Conservation (phyloP, 2,329 filamentous ascomycete genomes). For the Epicoccum nigrum region DNA sequence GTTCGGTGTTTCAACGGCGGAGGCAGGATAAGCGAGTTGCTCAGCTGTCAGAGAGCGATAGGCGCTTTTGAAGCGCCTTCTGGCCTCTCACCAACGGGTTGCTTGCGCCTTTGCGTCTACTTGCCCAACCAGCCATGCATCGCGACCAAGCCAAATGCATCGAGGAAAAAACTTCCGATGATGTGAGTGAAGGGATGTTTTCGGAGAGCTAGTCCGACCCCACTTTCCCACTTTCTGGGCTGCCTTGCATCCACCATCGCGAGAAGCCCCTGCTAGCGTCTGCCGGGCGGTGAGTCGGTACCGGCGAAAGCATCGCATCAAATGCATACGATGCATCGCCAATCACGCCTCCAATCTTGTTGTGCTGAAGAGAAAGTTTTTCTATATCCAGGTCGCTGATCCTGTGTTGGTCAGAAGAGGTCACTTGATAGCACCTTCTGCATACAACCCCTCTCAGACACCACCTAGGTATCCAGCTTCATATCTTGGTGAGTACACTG, state of each 20-base stretch:
- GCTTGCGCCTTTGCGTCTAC: slow-evolving; percentile 1
- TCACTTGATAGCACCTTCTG: background rate
- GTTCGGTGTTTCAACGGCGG: slow-evolving; percentile 11
- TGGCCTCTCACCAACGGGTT: background rate
- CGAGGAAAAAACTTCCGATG: slow-evolving; percentile 20
- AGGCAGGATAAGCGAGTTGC: slow-evolving; percentile 8
- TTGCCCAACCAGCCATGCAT: background rate
- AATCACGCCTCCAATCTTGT: slow-evolving; percentile 9
- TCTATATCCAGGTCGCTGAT: slow-evolving; percentile 8
- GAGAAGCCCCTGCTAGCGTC: slow-evolving; percentile 13
- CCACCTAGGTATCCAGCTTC: slow-evolving; percentile 8
- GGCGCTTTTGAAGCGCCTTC: slow-evolving; percentile 1
- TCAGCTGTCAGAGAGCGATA: slow-evolving; percentile 3
- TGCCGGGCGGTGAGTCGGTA: slow-evolving; percentile 29
- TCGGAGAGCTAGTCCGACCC: slow-evolving; percentile 17
- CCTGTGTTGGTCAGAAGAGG: background rate
- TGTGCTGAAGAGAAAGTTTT: slow-evolving; percentile 6
- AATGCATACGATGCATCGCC: slow-evolving; percentile 15
- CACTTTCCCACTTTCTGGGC: slow-evolving; percentile 17
- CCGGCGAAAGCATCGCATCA: slow-evolving; percentile 6
- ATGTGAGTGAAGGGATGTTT: slow-evolving; percentile 13
- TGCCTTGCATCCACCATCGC: slow-evolving; percentile 11
- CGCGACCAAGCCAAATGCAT: slow-evolving; percentile 12
- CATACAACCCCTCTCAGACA: slow-evolving; percentile 3
- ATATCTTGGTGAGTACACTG: slow-evolving; percentile 4